phyloP scores from a whole-genome alignment of 176 grass and related monocot species.

The Aegilops tauschii region DNA sequence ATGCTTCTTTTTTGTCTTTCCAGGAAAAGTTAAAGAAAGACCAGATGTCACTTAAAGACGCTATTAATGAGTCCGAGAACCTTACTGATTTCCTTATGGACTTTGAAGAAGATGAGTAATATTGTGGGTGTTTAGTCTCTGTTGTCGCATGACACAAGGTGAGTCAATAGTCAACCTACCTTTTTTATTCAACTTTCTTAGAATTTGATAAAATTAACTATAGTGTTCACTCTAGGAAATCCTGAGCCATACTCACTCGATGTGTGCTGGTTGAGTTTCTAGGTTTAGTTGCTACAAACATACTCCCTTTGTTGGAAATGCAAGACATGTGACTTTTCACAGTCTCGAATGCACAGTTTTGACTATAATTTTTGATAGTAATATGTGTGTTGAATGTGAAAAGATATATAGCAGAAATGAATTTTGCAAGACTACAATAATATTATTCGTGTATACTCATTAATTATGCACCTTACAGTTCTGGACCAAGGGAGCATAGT shows the following conservation, averaged over 20 bases:
- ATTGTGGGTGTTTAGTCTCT: slow-evolving; percentile 10
- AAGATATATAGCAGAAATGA: background rate
- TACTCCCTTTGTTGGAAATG: background rate
- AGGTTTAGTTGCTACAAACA: slow-evolving; percentile 1
- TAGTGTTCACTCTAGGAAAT: slow-evolving; percentile 18
- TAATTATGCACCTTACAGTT: background rate
- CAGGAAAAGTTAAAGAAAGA: slow-evolving; percentile 75
- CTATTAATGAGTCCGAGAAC: slow-evolving; percentile 77
- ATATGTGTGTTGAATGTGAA: background rate
- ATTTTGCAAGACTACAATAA: background rate
- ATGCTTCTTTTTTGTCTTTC: slow-evolving; percentile 20
- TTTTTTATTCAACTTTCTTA: background rate
- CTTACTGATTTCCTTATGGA: slow-evolving; percentile 87
- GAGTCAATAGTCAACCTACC: slow-evolving; percentile 16
- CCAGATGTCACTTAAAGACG: slow-evolving; percentile 68
- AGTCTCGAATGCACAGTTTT: background rate
- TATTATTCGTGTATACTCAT: background rate
- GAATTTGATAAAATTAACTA: background rate
- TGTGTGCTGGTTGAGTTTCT: background rate
- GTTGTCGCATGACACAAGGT: slow-evolving; percentile 17
- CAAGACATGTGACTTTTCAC: background rate
- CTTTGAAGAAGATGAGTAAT: slow-evolving; percentile 68
- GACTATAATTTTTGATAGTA: background rate
- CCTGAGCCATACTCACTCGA: background rate
- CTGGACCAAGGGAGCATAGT: background rate